Percentiles rank a stretch among this genome's conserved stretches.
Evolutionary conservation across 352 stramenopile species (phyloP).

Genomic region (Plasmopara viticola): DNA sequence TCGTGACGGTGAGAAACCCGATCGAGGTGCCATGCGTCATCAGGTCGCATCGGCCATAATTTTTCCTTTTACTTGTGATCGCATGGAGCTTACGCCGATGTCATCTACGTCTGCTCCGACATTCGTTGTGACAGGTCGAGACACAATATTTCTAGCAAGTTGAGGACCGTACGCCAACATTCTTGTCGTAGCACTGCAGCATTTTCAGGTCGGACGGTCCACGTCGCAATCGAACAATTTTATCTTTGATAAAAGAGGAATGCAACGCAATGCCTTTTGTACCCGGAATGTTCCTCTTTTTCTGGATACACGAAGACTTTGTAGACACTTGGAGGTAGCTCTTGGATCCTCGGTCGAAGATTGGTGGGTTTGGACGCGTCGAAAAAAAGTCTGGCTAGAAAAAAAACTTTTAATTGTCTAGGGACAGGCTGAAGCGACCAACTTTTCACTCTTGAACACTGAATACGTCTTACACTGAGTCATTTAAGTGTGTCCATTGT

Average conservation of each 20-base stretch:
- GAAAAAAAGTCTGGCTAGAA: conserved; percentile 36
- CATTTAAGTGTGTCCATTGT: conserved; percentile 37
- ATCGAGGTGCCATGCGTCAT: too few relatives aligned
- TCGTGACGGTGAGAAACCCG: too few relatives aligned
- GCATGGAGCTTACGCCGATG: conserved; percentile 27
- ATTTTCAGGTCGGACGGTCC: conserved; percentile 35
- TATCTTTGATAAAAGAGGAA: conserved; percentile 33
- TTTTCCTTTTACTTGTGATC: conserved; percentile 13
- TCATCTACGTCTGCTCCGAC: conserved; percentile 18
- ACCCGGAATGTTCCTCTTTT: conserved; percentile 24
- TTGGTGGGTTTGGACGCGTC: conserved; percentile 30
- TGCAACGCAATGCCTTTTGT: conserved; percentile 39
- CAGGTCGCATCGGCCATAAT: too few relatives aligned
- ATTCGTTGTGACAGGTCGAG: background rate
- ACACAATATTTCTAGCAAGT: conserved; percentile 9
- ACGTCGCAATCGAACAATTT: conserved; percentile 48
- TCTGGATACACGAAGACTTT: conserved; percentile 24
- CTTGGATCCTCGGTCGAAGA: conserved; percentile 52
- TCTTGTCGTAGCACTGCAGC: conserved; percentile 37
- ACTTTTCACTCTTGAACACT: conserved; percentile 29
- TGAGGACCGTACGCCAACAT: conserved; percentile 46
- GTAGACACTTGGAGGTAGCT: conserved; percentile 52
- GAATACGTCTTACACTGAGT: conserved; percentile 37
- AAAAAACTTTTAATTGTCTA: too few relatives aligned
- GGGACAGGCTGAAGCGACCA: conserved; percentile 18